A percentile compares a stretch with the other conserved stretches of the same genome.
Evolutionary conservation across 2,329 filamentous ascomycete species (phyloP).

Genomic region (Arthrobotrys sphaeroides): DNA sequence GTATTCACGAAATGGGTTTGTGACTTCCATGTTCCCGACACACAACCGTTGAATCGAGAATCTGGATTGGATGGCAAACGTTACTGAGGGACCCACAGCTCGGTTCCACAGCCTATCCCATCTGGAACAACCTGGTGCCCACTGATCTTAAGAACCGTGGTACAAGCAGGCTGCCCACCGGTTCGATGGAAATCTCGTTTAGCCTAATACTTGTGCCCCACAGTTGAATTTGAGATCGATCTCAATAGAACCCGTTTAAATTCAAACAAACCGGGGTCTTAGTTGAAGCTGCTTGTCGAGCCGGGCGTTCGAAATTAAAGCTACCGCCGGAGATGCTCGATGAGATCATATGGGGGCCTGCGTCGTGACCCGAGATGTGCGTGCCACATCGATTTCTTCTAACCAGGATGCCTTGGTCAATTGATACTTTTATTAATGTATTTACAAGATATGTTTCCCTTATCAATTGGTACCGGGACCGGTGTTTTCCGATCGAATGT

Average conservation of each 20-base stretch:
- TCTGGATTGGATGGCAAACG: not conserved
- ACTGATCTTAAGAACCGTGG: not conserved
- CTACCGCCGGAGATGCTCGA: not conserved
- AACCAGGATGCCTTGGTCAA: not conserved
- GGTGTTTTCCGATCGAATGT: no score
- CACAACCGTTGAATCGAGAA: not conserved
- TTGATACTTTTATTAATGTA: no score
- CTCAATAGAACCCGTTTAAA: not conserved
- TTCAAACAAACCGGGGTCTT: no score
- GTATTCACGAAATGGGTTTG: not conserved
- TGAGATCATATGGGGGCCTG: not conserved
- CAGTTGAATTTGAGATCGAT: not conserved
- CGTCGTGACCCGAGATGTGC: not conserved
- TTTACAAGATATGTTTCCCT: not conserved
- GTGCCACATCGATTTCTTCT: not conserved
- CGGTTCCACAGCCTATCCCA: conserved; percentile 14
- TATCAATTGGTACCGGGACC: no score
- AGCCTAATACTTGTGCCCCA: not conserved
- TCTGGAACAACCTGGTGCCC: conserved; percentile 1
- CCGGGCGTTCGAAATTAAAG: not conserved
- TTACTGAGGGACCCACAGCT: conserved; percentile 9
- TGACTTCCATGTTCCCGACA: not conserved
- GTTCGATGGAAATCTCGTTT: not conserved
- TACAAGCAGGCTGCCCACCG: not conserved
- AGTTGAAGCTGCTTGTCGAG: not conserved